Evolutionary conservation across 2,329 filamentous ascomycete species (phyloP), one percentile per base, ranked within the genome.

Genomic region (Fusarium sp.): DNA sequence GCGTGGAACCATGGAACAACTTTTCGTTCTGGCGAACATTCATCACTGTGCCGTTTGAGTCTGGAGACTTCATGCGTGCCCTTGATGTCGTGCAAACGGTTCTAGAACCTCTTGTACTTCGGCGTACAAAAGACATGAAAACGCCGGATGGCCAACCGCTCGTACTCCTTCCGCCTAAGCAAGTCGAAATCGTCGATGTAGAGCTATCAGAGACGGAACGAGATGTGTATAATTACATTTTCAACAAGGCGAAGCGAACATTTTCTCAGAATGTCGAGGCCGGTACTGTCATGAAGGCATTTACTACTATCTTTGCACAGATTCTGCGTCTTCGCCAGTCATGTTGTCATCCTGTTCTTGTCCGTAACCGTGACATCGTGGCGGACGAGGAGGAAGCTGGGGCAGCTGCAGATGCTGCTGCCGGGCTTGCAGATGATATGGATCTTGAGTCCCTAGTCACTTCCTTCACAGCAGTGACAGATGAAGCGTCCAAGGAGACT

Each of bases 1-100:
- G 93, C 57, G 96, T 99, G 6, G 95, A 98, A 76, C 96, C 96
- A 0, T 99, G 96, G 96, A 96, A 91, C 74, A 98, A 98, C 77
- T 99, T 99, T 78, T 97, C 94, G 0, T 99, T 97, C 80, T 99
- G 96, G 96, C 94, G 94, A 76, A 98, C 96, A 0, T 99, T 99
- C 77, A 98, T 99, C 75, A 99, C 96, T 0, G 90, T 97, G 2
- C 96, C 96, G 0, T 99, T 99, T 68, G 96, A 99, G 77, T 95
- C 93, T 0, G 96, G 96, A 70, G 92, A 99, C 66, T 97, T 97
- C 75, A 88, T 97, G 70, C 90, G 94, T 6, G 96, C 96, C 1
- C 84, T 99, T 10, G 96, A 98, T 75, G 96, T 99, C 3, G 96
- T 99, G 3, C 96, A 99, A 76, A 99, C 95, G 0, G 95, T 99